A percentile compares a stretch with the other conserved stretches of the same genome.
Conservation (phyloP, 371 early-diverging fungal genomes). For the Apophysomyces variabilis region DNA sequence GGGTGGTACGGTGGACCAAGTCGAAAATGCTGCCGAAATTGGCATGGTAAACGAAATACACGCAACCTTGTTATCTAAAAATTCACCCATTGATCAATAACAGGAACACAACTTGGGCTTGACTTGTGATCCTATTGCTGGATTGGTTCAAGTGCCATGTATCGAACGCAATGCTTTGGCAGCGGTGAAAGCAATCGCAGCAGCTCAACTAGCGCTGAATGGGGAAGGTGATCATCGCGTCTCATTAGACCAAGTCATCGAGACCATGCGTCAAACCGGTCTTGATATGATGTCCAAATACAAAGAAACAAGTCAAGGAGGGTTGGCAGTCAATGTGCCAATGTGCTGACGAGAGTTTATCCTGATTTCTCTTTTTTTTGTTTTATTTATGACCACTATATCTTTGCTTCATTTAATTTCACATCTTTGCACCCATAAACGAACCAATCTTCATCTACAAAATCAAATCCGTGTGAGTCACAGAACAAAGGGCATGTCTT, state of each 20-base stretch:
- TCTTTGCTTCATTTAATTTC: conserved; percentile 36
- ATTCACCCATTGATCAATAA: background rate
- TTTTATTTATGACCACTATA: conserved; percentile 65
- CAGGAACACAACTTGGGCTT: conserved; percentile 90
- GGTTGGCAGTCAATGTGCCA: conserved; percentile 90
- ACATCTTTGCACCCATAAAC: conserved; percentile 67
- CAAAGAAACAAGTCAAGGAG: conserved; percentile 95
- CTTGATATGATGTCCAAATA: conserved; percentile 94
- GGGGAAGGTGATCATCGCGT: conserved; percentile 91
- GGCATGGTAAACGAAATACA: conserved; percentile 69
- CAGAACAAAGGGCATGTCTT: background rate
- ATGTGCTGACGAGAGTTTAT: conserved; percentile 61
- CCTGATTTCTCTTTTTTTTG: conserved; percentile 43
- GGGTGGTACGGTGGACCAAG: conserved; percentile 90
- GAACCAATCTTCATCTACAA: conserved; percentile 61
- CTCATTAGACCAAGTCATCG: conserved; percentile 93
- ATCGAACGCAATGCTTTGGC: conserved; percentile 95
- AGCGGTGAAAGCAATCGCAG: conserved; percentile 94
- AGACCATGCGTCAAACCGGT: conserved; percentile 95
- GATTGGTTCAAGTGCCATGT: conserved; percentile 96
- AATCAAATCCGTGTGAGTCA: background rate
- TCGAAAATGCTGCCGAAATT: conserved; percentile 96
- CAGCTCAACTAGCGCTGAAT: conserved; percentile 92
- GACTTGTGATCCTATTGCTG: conserved; percentile 94
- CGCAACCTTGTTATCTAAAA: background rate